Base-by-base conservation (phyloP, 148 eudicot genomes). In the Talinum fruticosum region DNA sequence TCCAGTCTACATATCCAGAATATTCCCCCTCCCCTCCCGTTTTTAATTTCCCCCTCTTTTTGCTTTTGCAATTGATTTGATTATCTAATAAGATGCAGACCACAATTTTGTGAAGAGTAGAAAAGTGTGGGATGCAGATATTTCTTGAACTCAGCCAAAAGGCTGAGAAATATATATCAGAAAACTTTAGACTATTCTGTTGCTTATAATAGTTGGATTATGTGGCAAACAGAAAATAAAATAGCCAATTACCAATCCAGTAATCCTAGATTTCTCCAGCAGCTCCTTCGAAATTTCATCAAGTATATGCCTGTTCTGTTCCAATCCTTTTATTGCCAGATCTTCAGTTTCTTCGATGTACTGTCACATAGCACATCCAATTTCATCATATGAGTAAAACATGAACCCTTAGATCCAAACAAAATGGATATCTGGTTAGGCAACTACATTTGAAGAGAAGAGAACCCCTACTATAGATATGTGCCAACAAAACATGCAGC, bases 281-380 rank as follows among this genome's bases (percentile, higher is more conserved):
- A 94, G 86, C 82, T 88, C 89, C 57, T 79, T 80, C 15, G 97
- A 84, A 75, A 94, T 88, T 68, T 66, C 78, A 71, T 94, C 98
- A 80, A 94, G 85, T 72, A 94, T 92, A 67, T 89, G 95, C 64
- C 87, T 81, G 81, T 94, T 94, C 80, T 86, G 88, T 85, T 80
- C 83, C 86, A 94, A 80, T 33, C 91, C 98, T 73, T 87, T 89
- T 68, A 84, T 87, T 49, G 98, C 98, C 81, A 94, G 80, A 81
- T 89, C 98, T 83, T 94, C 97, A 1, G 95, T 90, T 85, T 92
- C 98, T 80, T 92, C 91, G 78, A 94, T 90, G 84, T 90, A 92
- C 98, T 94, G 90, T 74, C 79, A 82, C 35, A 66, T 33, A 79
- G 41, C 68, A 78, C 18, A 78, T 49, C 37, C 51, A 76, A 72